Base-by-base conservation (phyloP, 805 yeast genomes). In the Metschnikowia hibisci region DNA sequence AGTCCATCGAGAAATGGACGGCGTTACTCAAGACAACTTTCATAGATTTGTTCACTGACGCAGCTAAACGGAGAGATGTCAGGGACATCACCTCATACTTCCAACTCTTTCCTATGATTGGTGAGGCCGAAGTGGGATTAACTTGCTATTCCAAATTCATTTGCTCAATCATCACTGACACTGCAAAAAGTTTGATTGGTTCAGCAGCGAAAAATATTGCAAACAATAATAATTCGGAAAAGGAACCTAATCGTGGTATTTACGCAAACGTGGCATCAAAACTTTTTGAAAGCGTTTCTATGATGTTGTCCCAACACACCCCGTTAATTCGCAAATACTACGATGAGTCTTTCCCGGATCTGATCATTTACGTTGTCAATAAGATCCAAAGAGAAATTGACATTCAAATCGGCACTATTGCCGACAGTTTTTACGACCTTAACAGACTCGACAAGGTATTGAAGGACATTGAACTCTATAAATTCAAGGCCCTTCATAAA, bases 321-420 rank as follows among this genome's bases (percentile, higher is more conserved):
- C 83, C 82, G 9, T 76, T 93, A 31, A 88, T 93, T 22, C 77
- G 74, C 32, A 73, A 73, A 38, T 84, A 82, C 57, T 93, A 93
- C 57, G 53, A 57, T 4, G 48, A 52, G 3, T 57, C 66, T 0
- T 95, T 91, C 14, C 66, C 67, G 2, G 49, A 65, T 8, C 81
- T 82, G 12, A 81, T 90, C 71, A 65, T 74, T 3, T 73, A 74
- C 27, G 89, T 91, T 8, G 73, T 90, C 52, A 78, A 76, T 14
- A 77, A 78, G 39, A 82, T 93, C 26, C 96, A 91, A 63, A 70
- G 77, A 39, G 99, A 93, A 58, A 82, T 93, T 25, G 99, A 93
- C 58, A 73, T 90, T n/a, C 99, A 93, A 58, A 83, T 91, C 20
- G 95, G 95, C 0, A 69, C 93, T 34, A 85, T 93, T 4, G 72